Percentiles rank a stretch among this genome's conserved stretches.
These are phyloP conservation scores for Pugionium cornutum DNA, from an alignment of 345 rosid genomes.

Conservation along the genomic window DNA sequence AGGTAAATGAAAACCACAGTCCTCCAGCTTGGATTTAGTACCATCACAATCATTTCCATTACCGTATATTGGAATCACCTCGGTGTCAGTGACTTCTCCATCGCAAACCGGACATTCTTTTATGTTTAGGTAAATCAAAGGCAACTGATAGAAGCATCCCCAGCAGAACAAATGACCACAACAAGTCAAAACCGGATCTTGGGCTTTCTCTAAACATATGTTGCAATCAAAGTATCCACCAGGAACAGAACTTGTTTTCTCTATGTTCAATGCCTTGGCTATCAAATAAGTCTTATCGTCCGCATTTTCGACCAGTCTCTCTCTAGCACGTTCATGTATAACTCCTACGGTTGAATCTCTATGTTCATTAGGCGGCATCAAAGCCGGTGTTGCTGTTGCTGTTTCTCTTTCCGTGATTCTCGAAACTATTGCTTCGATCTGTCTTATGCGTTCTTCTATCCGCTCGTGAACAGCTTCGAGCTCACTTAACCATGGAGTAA, in stretches of 20 bases:
- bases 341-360: conserved; percentile 30
- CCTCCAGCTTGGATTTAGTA: conserved; percentile 37
- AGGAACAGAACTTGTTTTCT: conserved; percentile 30
- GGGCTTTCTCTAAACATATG: conserved; percentile 57
- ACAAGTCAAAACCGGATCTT: conserved; percentile 58
- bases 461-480: conserved; percentile 49
- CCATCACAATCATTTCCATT: conserved; percentile 35
- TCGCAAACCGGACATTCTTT: conserved; percentile 55
- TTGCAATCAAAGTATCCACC: conserved; percentile 53
- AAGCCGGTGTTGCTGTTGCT: conserved; percentile 24
- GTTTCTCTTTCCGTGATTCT: conserved; percentile 43
- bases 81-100: conserved; percentile 50
- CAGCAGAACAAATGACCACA: conserved; percentile 81
- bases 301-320: conserved; percentile 32
- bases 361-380: conserved; percentile 16
- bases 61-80: conserved; percentile 63
- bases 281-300: conserved; percentile 44
- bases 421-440: conserved; percentile 52
- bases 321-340: conserved; percentile 39
- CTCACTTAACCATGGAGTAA: conserved; percentile 45
- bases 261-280: conserved; percentile 55
- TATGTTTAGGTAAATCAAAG: conserved; percentile 42
- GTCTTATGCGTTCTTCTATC: conserved; percentile 62
- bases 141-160: conserved; percentile 62
- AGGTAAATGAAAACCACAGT: conserved; percentile 49